Evolutionary conservation across 2,329 filamentous ascomycete species (phyloP), one percentile per base, ranked within the genome.

Genomic region (Sporothrix pseudoabietina): DNA sequence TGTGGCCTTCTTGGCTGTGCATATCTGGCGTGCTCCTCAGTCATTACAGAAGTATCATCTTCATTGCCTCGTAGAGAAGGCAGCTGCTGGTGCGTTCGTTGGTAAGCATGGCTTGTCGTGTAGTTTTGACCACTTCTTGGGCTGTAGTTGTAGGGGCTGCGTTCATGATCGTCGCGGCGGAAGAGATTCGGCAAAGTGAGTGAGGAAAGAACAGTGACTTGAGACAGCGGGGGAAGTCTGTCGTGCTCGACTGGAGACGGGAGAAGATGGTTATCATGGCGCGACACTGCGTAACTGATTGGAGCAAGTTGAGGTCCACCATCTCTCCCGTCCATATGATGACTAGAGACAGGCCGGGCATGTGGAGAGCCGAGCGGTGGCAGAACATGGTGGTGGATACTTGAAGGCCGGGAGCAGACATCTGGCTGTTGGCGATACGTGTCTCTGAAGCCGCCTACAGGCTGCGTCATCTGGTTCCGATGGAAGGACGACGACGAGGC

Each of bases 161-260:
- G 26, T 35, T 49, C 39, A 44, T 57, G 52, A 8, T n/a, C 35
- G 6, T 19, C 54, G 4, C 41, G 55, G n/a, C 30, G 14, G 41
- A 61, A 22, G 1, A 35, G 54, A 16, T 30, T 69, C 5, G 69
- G 68, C 69, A 71, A 7, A 3, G 35, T 63, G 32, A 61, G 9
- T n/a, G 71, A 49, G 26, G 65, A 22, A 1, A 73, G 57, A 22
- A 57, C 65, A 6, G 66, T 22, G 8, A 72, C 44, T 22, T 71
- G 49, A 2, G 66, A 61, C 14, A 75, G 16, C 2, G 75, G 49
- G 26, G 75, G 75, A 39, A 75, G 72, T n/a, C 39, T 59, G 2
- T 75, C 74, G 30, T 54, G 63, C 26, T 68, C 71, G 1, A 72
- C 39, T 4, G 70, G 72, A 0, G 75, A 73, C 3, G 69, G 73